A percentile compares a stretch with the other conserved stretches of the same genome.
These are phyloP conservation scores for Vicia sativa DNA, from an alignment of 306 rosid genomes.

Conservation along the genomic window DNA sequence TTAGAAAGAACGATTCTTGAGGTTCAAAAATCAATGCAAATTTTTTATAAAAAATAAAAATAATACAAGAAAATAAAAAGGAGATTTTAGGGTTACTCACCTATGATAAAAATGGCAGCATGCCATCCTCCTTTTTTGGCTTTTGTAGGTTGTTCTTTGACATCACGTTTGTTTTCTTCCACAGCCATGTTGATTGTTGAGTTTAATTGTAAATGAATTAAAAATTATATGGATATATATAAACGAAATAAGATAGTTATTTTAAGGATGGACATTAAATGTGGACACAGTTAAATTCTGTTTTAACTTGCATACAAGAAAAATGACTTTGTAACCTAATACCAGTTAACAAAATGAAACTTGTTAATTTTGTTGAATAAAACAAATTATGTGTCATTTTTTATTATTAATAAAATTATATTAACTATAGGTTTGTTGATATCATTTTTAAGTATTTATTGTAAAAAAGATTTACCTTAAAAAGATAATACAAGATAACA, in stretches of 20 bases:
- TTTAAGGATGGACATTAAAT: neutral
- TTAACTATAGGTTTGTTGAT: too few relatives aligned
- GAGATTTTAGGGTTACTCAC: slow-evolving; percentile 14
- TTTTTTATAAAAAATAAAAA: neutral
- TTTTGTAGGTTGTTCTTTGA: neutral
- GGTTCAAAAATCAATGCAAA: too few relatives aligned
- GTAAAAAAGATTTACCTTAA: too few relatives aligned
- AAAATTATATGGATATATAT: neutral
- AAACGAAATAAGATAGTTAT: neutral
- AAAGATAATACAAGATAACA: too few relatives aligned
- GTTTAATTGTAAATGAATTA: neutral
- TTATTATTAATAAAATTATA: too few relatives aligned
- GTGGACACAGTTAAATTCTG: neutral
- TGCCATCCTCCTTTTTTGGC: slow-evolving; percentile 44
- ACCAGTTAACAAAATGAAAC: neutral
- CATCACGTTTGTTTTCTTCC: neutral
- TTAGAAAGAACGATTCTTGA: too few relatives aligned
- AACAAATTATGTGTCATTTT: too few relatives aligned
- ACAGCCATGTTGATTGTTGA: neutral
- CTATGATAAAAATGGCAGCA: slow-evolving; percentile 51
- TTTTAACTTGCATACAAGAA: too few relatives aligned
- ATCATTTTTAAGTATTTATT: too few relatives aligned
- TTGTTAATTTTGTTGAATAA: too few relatives aligned
- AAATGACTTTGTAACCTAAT: too few relatives aligned
- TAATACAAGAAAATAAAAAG: too few relatives aligned